These are phyloP conservation scores for Coniochaeta prunicola DNA, from an alignment of 2,329 filamentous ascomycete species.

Conservation along the genomic window DNA sequence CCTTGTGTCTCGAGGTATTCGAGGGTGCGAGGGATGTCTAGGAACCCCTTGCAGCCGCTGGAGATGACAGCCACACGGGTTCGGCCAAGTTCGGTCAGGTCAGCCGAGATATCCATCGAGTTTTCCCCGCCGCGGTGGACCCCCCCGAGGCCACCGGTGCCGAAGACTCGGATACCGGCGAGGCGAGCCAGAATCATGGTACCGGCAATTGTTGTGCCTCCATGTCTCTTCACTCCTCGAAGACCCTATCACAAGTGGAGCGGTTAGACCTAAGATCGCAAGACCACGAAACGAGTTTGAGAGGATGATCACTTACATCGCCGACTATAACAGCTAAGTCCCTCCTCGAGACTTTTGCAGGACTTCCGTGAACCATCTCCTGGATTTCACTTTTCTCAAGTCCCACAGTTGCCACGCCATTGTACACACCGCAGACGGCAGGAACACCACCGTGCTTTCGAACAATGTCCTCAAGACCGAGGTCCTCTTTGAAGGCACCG, in stretches of 20 bases:
- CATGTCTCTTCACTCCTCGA: constrained; percentile 52
- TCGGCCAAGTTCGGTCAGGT: constrained; percentile 86
- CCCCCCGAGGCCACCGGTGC: constrained; percentile 88
- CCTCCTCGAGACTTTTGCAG: constrained; percentile 77
- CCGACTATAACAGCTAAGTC: constrained; percentile 80
- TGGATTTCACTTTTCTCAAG: constrained; percentile 65
- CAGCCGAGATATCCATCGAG: constrained; percentile 89
- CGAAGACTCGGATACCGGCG: constrained; percentile 87
- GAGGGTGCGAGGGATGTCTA: constrained; percentile 84
- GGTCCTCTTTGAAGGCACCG: constrained; percentile 67
- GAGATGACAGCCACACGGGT: constrained; percentile 84
- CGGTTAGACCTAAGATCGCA: background rate
- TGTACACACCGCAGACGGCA: constrained; percentile 82
- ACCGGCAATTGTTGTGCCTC: constrained; percentile 86
- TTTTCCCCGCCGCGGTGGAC: constrained; percentile 84
- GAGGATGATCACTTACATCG: constrained; percentile 45
- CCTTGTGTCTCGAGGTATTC: constrained; percentile 69
- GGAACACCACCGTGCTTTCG: constrained; percentile 76
- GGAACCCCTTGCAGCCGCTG: constrained; percentile 91
- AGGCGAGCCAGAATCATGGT: constrained; percentile 86
- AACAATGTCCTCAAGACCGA: constrained; percentile 72
- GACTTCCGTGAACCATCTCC: constrained; percentile 63
- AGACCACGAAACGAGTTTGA: background rate
- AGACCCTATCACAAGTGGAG: background rate
- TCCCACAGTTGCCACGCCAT: constrained; percentile 77